Percentiles rank a stretch among this genome's conserved stretches.
phyloP scores from a whole-genome alignment of 495 filamentous ascomycete genomes.

The Penicillium cosmopolitanum region DNA sequence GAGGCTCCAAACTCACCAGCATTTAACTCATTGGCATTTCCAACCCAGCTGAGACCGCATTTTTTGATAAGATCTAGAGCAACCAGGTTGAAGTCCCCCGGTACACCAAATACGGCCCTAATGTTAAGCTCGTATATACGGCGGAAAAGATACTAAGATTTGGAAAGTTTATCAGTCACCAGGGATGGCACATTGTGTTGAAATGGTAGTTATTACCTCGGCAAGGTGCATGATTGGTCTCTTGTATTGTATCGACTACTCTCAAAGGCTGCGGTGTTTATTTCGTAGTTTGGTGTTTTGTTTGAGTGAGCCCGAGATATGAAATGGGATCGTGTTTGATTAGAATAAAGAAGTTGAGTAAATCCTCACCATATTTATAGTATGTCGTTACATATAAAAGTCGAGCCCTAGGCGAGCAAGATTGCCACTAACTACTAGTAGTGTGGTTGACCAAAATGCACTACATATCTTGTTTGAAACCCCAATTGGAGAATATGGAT shows the following conservation, averaged over 20 bases:
- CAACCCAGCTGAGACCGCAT: constrained; percentile 69
- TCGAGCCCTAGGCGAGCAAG: neutral
- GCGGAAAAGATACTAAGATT: constrained; percentile 65
- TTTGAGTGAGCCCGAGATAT: too few species aligned
- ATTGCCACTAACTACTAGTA: neutral
- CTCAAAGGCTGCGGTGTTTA: too few species aligned
- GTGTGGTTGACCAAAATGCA: too few species aligned
- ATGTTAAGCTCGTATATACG: constrained; percentile 70
- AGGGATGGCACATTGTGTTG: neutral
- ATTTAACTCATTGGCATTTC: constrained; percentile 79
- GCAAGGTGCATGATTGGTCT: constrained; percentile 6
- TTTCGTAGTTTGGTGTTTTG: too few species aligned
- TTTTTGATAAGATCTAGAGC: constrained; percentile 67
- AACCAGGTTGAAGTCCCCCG: constrained; percentile 74
- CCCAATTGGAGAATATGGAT: neutral
- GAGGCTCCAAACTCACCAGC: constrained; percentile 46
- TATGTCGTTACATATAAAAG: too few species aligned
- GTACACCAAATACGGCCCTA: constrained; percentile 65
- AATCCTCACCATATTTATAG: too few species aligned
- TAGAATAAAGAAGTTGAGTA: too few species aligned
- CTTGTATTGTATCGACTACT: too few species aligned
- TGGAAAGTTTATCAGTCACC: neutral
- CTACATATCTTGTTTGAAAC: neutral
- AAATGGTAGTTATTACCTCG: neutral
- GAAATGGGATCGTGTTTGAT: too few species aligned